Percentiles rank a stretch among this genome's conserved stretches.
Evolutionary conservation across 2,329 filamentous ascomycete genomes (phyloP).

Genomic region (Monosporascus sp.): DNA sequence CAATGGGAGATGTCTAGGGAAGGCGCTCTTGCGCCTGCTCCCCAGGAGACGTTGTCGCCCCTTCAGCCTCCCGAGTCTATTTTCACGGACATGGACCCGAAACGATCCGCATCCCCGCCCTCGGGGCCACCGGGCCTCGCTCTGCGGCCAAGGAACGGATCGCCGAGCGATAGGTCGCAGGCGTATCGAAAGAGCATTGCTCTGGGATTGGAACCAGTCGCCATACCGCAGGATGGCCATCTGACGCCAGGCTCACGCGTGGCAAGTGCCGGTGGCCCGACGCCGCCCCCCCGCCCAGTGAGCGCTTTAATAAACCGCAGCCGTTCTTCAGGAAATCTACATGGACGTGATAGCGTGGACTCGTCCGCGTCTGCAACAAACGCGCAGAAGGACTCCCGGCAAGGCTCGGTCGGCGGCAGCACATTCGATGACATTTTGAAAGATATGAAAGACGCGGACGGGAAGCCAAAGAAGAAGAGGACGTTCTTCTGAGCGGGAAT

Average conservation of each 20-base stretch:
- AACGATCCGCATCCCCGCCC: conserved; percentile 24
- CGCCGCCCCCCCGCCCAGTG: conserved; percentile 16
- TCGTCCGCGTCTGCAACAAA: conserved; percentile 10
- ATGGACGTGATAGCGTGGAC: conserved; percentile 7
- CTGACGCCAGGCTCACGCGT: conserved; percentile 17
- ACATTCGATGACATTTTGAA: conserved; percentile 31
- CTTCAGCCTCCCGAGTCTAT: conserved; percentile 25
- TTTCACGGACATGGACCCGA: conserved; percentile 25
- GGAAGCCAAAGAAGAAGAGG: conserved; percentile 29
- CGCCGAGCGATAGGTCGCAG: conserved; percentile 18
- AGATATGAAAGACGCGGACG: conserved; percentile 25
- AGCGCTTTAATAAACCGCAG: conserved; percentile 23
- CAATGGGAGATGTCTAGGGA: conserved; percentile 24
- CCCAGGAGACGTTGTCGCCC: conserved; percentile 19
- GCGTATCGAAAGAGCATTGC: conserved; percentile 26
- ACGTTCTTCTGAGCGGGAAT: conserved; percentile 20
- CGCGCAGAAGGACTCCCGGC: conserved; percentile 11
- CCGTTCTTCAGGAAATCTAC: conserved; percentile 25
- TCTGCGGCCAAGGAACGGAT: conserved; percentile 18
- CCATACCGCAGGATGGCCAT: conserved; percentile 14
- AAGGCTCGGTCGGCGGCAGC: conserved; percentile 21
- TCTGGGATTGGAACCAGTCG: conserved; percentile 26
- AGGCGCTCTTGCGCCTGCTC: conserved; percentile 12
- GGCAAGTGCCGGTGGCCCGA: conserved; percentile 18
- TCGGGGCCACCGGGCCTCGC: conserved; percentile 19